Evolutionary conservation across 768 basidiomycete species (phyloP).

Genomic region (Daedalea quercina): DNA sequence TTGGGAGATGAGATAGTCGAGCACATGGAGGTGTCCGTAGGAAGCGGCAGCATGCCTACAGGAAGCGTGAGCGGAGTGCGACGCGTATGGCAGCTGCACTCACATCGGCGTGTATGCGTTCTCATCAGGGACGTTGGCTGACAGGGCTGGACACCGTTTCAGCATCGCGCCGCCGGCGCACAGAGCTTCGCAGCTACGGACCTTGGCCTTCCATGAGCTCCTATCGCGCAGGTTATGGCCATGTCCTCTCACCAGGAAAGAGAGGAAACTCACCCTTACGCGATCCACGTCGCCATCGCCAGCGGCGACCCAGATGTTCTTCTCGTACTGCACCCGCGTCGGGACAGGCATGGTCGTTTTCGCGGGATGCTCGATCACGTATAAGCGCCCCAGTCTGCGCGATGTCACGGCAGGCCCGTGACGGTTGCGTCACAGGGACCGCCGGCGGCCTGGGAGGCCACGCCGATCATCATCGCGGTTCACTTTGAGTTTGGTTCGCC

Average conservation of each 20-base stretch:
- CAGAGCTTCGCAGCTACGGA: constrained; percentile 13
- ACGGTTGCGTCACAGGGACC: no score
- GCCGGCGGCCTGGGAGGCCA: no score
- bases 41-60: constrained; percentile 90
- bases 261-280: constrained; percentile 49
- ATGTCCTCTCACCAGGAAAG: neutral
- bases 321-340: constrained; percentile 24
- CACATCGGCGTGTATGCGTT: constrained; percentile 83
- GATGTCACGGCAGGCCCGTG: no score
- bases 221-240: constrained; percentile 26
- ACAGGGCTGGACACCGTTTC: constrained; percentile 30
- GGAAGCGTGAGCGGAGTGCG: constrained; percentile 5
- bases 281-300: constrained; percentile 82
- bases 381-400: no score
- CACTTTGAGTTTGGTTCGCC: no score
- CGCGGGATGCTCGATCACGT: neutral
- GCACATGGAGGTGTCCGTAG: constrained; percentile 71
- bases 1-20: constrained; percentile 71
- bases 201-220: constrained; percentile 54
- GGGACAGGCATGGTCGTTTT: constrained; percentile 25
- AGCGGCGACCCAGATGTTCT: constrained; percentile 92
- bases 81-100: constrained; percentile 9
- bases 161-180: neutral
- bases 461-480: no score
- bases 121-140: constrained; percentile 64